Base-by-base conservation (phyloP, 345 rosid species). In the Combretum micranthum region DNA sequence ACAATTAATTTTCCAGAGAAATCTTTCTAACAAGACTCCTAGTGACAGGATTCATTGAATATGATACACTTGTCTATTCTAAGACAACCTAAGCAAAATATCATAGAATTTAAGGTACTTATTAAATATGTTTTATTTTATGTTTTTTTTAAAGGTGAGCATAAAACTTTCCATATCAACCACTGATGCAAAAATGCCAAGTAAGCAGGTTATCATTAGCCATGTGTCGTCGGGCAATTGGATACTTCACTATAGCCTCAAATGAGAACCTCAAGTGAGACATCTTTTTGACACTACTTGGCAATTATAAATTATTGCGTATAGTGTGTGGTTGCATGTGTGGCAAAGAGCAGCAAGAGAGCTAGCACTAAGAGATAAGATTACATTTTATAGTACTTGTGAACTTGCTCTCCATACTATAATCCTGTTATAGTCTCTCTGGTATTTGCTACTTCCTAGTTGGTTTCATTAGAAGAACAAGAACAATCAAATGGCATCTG, bases 161-260 rank as follows among this genome's bases (percentile, higher is more conserved):
- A 60, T 50, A 39, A 50, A 20, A 20, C 54, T 12, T 23, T 14
- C 23, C 10, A 60, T 15, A 18, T 21, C 63, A 21, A 59, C 39
- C 63, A 32, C 23, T 43, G 45, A 49, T 15, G 53, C 20, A 10
- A 48, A 42, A 46, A 9, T 59, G 62, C 62, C 21, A n/a, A 42
- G 55, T 49, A 12, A 44, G 46, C 53, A 47, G 52, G 45, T 56
- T 57, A 62, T 68, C 67, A 37, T 55, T 4, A 32, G 39, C 72
- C 47, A 66, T 62, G 14, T 57, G 71, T 56, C 69, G 45, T 32
- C 19, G 32, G 42, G 12, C 43, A 53, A 57, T 69, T 66, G 75
- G 68, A 19, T 42, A 19, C 12, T 50, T 58, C 50, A 62, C 66
- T 22, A 48, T 60, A 74, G 72, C 76, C 72, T 56, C 72, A 71